phyloP scores from a whole-genome alignment of 164 flowering plant species.

The Tetracentron sinense region DNA sequence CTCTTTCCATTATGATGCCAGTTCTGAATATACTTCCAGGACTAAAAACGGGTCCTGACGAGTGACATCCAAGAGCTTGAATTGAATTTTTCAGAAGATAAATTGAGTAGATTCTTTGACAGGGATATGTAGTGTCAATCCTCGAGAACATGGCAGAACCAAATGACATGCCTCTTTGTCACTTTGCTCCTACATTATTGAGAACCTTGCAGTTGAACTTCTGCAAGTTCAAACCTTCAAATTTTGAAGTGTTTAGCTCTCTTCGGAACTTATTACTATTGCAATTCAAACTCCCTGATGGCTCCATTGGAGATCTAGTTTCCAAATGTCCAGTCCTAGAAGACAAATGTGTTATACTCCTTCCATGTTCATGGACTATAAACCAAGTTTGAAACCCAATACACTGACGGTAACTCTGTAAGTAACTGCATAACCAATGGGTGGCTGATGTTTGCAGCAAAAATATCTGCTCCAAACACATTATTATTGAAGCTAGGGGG shows the following conservation, averaged over 20 bases:
- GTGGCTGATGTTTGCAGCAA: not conserved
- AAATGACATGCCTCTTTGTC: not conserved
- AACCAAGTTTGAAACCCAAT: not conserved
- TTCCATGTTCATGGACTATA: not conserved
- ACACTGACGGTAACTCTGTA: not conserved
- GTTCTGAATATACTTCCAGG: not conserved
- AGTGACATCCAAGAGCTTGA: not conserved
- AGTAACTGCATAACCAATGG: not conserved
- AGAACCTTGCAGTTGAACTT: not conserved
- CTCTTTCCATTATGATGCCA: not conserved
- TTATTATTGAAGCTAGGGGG: too few species aligned
- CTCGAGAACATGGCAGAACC: too few species aligned
- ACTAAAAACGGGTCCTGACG: not conserved
- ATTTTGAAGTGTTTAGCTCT: not conserved
- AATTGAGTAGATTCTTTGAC: too few species aligned
- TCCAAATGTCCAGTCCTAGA: not conserved
- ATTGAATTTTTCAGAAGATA: not conserved
- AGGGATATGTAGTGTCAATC: not conserved
- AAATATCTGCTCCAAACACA: not conserved
- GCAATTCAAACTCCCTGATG: not conserved
- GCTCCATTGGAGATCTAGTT: not conserved
- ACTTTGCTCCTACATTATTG: not conserved
- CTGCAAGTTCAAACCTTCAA: not conserved
- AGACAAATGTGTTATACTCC: not conserved
- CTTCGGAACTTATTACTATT: not conserved